Conservation (phyloP, 768 basidiomycete species). For the Artomyces pyxidatus region DNA sequence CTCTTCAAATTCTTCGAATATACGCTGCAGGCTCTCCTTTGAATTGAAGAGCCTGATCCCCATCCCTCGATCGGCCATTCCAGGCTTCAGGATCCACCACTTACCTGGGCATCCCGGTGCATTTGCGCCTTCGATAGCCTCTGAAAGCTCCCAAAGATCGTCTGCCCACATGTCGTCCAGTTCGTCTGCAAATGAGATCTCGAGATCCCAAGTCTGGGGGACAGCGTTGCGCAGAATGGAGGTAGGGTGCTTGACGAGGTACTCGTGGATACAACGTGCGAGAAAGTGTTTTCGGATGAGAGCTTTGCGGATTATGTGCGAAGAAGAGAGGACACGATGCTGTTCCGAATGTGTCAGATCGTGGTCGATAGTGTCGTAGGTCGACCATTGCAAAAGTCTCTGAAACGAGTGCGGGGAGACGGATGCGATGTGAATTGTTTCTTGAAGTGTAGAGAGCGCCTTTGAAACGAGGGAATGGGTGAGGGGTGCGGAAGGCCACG, state of each 20-base stretch:
- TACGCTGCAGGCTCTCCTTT: constrained; percentile 58
- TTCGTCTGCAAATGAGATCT: constrained; percentile 87
- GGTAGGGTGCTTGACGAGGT: constrained; percentile 59
- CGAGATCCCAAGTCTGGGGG: constrained; percentile 77
- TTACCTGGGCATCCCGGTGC: constrained; percentile 14
- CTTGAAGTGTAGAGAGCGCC: constrained; percentile 24
- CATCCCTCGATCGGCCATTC: constrained; percentile 94
- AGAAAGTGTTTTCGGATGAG: constrained; percentile 94
- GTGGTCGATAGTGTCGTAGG: constrained; percentile 84
- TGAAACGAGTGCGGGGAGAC: constrained; percentile 13
- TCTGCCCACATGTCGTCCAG: constrained; percentile 90
- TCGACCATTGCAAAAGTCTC: constrained; percentile 67
- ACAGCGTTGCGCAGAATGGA: constrained; percentile 47
- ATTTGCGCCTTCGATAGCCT: constrained; percentile 37
- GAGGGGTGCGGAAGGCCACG: constrained; percentile 44
- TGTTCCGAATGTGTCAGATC: constrained; percentile 51
- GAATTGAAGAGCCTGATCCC: constrained; percentile 87
- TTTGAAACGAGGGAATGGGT: constrained; percentile 37
- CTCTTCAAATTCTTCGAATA: constrained; percentile 78
- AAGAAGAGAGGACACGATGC: constrained; percentile 56
- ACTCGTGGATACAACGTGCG: constrained; percentile 62
- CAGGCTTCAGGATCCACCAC: constrained; percentile 98
- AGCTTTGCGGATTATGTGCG: constrained; percentile 85
- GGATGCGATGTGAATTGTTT: constrained; percentile 19
- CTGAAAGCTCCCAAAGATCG: constrained; percentile 83